Conservation (phyloP, 1,139 yeast genomes). For the Kodamaea suecica region DNA sequence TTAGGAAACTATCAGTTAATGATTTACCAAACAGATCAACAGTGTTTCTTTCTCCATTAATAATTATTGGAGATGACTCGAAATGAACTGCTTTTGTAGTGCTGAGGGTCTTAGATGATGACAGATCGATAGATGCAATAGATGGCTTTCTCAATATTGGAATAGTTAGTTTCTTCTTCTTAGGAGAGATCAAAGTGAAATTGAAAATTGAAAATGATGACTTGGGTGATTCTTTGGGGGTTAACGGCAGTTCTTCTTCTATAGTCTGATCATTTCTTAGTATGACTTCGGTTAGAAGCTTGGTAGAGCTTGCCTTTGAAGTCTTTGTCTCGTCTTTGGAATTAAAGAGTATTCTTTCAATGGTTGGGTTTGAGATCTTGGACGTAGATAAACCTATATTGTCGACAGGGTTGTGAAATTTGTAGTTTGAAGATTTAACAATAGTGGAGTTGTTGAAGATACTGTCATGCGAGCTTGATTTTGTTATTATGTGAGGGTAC, state of each 20-base stretch:
- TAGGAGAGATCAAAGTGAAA: constrained; percentile 11
- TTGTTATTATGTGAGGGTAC: constrained; percentile 30
- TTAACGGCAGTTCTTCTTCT: constrained; percentile 4
- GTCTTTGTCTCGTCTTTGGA: constrained; percentile 5
- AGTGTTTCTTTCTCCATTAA: constrained; percentile 4
- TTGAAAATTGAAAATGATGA: constrained; percentile 14
- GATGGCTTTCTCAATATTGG: too few relatives aligned
- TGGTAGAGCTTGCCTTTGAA: constrained; percentile 11
- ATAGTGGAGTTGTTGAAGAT: constrained; percentile 13
- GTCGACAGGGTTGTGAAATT: constrained; percentile 42
- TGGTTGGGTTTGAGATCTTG: constrained; percentile 26
- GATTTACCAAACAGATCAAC: constrained; percentile 14
- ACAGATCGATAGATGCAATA: too few relatives aligned
- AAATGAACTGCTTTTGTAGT: background rate
- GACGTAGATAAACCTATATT: constrained; percentile 23
- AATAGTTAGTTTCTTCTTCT: too few relatives aligned
- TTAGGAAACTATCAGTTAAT: constrained; percentile 19
- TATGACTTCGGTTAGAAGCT: constrained; percentile 21
- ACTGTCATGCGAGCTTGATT: constrained; percentile 27
- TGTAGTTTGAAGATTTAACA: constrained; percentile 11
- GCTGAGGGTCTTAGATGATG: too few relatives aligned
- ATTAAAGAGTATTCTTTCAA: constrained; percentile 26
- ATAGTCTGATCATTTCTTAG: constrained; percentile 10
- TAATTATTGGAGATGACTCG: background rate
- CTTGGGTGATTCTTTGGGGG: constrained; percentile 8